Base-by-base conservation (phyloP, 495 filamentous ascomycete species). In the Daldinia childiae region DNA sequence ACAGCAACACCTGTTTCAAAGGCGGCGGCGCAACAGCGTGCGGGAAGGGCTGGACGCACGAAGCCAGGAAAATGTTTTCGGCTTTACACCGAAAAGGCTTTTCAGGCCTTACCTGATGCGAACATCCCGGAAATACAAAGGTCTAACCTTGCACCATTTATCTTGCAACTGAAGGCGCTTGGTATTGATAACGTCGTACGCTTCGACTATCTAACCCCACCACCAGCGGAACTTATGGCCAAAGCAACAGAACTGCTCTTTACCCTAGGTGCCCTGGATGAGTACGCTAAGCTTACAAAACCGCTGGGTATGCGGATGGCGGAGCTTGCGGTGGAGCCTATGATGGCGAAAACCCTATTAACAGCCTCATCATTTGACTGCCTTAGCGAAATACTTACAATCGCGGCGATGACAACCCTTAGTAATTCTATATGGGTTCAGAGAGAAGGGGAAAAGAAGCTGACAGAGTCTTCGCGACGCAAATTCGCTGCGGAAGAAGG, bases 181-280 rank as follows among this genome's bases (percentile, higher is more conserved):
- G 96, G 96, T 0, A 96, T 99, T 73, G 94, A 97, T 78, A 98
- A 99, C 78, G 91, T 98, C 30, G 88, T 92, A 7, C 89, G 94
- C 21, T 99, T 98, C 77, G 89, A 92, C 71, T 98, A 94, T 76
- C 79, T 97, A 62, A 96, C 96, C 11, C 83, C 93, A 15, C 95
- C 95, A 30, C 95, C 95, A 1, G 88, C 94, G 9, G 91, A 97
- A 70, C 88, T 98, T 27, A 88, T 98, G 79, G 90, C 91, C 52
- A 92, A 94, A 51, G 96, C 92, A 15, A 86, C 97, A 3, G 95
- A 99, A 76, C 83, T 98, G 5, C 83, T 99, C 17, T 98, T 90
- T 81, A 91, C 93, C 6, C 88, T 99, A 30, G 94, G 94, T 19
- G 93, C 94, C 2, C 81, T 99, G 21, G 94, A 98, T 68, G 88